Evolutionary conservation across 2,329 filamentous ascomycete species (phyloP), one percentile per base, ranked within the genome.

Genomic region (Monosporascus sp.): DNA sequence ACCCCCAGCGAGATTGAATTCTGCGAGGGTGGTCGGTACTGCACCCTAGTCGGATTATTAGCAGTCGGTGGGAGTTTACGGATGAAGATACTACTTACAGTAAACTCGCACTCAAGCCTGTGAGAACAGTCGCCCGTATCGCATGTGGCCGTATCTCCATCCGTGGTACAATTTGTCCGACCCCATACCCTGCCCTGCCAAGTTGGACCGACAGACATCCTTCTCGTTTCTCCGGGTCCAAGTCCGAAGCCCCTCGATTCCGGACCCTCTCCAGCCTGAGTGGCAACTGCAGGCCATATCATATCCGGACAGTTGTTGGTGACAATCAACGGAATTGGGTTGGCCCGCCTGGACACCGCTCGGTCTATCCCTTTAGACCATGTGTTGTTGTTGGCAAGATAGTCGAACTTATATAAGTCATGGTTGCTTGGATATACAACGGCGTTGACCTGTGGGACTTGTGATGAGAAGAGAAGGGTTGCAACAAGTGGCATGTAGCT

Each of bases 171-270:
- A 65, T 94, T 94, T 18, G 89, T 93, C 51, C 90, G 78, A 14
- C 85, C 90, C 90, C 89, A 94, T 27, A 94, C 76, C 51, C 90
- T 82, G 9, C 90, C 90, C 65, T 89, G 85, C 90, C 89, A 95
- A 60, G 90, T 82, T 48, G 80, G 74, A 11, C 84, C 81, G 24
- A 94, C 88, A 50, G 78, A 83, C 55, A 91, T 73, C 42, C 79
- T 78, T 55, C 70, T 80, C 51, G 78, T 83, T 36, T 78, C 72
- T 45, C 85, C 83, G 3, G 81, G 67, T 1, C 70, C 64, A 37
- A 93, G 77, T 62, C 83, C 78, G 65, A 93, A 94, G 8, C 89
- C 90, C 20, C 81, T 83, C 11, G 75, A 77, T 3, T 77, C 76
- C 6, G 89, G 87, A 1, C 85, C 85, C 15, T 79, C 81, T 22